Base-by-base conservation (phyloP, 2,329 filamentous ascomycete species). In the Phaeophleospora eucalypticola region DNA sequence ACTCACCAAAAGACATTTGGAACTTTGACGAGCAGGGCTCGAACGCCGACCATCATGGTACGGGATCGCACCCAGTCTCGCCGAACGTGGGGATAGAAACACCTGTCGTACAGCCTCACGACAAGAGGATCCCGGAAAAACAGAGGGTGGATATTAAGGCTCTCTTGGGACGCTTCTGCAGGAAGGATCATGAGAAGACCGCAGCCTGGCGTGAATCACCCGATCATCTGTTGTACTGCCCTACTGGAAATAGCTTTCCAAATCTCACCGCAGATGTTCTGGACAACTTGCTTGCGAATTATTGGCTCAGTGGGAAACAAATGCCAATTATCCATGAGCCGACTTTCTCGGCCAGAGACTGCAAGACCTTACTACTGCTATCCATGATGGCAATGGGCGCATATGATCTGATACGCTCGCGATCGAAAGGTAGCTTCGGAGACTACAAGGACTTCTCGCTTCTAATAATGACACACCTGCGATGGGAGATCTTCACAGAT, bases 231-330 rank as follows among this genome's bases (percentile, higher is more conserved):
- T 19, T 39, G 12, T 39, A 21, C 37, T 21, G 37, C 18, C 8
- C 18, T 3, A 19, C 20, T 20, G 37, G 24, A 10, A 38, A 49
- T 12, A 44, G 48, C 10, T 51, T 57, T n/a, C 56, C 58, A 52
- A 75, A 81, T 12, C 72, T 96, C 48, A 94, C 89, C 65, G 77
- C 87, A 58, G 82, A 84, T 60, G 94, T 94, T 84, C 93, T 97
- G 86, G 88, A 95, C 67, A 83, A 83, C 3, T 95, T 95, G 61
- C 89, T 94, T 54, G 78, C 82, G 14, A 91, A 88, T 1, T 97
- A 94, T 66, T 97, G 91, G 91, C 46, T 85, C 95, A 65, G 94
- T 95, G 62, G 91, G 65, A 83, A 89, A 39, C 90, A 96, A 65
- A 76, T 96, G 46, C 90, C 91, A 1, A 94, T 96, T 47, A 73